Conservation (phyloP, 495 filamentous ascomycete species). For the Penicillium bialowiezense region DNA sequence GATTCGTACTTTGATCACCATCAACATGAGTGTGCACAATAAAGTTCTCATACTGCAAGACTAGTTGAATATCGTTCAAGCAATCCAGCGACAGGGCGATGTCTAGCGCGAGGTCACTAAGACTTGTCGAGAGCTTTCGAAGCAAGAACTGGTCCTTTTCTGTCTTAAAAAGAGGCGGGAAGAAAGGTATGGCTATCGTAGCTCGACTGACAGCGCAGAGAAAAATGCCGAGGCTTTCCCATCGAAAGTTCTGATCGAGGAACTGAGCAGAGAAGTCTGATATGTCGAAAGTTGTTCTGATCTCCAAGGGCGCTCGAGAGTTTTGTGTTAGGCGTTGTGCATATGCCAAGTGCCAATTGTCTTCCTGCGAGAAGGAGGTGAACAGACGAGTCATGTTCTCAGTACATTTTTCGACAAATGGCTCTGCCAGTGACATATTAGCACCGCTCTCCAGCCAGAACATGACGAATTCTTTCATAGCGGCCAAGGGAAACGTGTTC, state of each 20-base stretch:
- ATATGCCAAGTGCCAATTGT: slow-evolving; percentile 31
- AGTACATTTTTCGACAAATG: slow-evolving; percentile 29
- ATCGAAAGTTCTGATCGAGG: slow-evolving; percentile 31
- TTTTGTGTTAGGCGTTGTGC: slow-evolving; percentile 33
- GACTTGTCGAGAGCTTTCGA: slow-evolving; percentile 24
- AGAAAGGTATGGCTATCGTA: slow-evolving; percentile 32
- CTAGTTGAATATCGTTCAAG: slow-evolving; percentile 41
- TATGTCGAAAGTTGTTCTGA: slow-evolving; percentile 17
- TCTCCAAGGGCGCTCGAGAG: slow-evolving; percentile 27
- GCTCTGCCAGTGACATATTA: slow-evolving; percentile 34
- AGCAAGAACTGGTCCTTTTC: slow-evolving; percentile 27
- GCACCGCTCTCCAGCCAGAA: slow-evolving; percentile 35
- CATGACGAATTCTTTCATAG: slow-evolving; percentile 28
- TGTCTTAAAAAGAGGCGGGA: slow-evolving; percentile 29
- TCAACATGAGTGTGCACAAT: slow-evolving; percentile 43
- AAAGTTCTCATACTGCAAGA: slow-evolving; percentile 46
- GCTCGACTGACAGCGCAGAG: slow-evolving; percentile 36
- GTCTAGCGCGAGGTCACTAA: slow-evolving; percentile 33
- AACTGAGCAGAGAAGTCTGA: slow-evolving; percentile 33
- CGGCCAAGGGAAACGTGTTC: slow-evolving; percentile 18
- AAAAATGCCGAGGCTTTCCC: slow-evolving; percentile 43
- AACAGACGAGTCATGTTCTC: slow-evolving; percentile 27
- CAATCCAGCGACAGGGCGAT: slow-evolving; percentile 40
- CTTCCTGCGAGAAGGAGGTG: slow-evolving; percentile 16
- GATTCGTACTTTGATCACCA: slow-evolving; percentile 40